Base-by-base conservation (phyloP, 208 protist species). In the Strigomonas oncopelti region DNA sequence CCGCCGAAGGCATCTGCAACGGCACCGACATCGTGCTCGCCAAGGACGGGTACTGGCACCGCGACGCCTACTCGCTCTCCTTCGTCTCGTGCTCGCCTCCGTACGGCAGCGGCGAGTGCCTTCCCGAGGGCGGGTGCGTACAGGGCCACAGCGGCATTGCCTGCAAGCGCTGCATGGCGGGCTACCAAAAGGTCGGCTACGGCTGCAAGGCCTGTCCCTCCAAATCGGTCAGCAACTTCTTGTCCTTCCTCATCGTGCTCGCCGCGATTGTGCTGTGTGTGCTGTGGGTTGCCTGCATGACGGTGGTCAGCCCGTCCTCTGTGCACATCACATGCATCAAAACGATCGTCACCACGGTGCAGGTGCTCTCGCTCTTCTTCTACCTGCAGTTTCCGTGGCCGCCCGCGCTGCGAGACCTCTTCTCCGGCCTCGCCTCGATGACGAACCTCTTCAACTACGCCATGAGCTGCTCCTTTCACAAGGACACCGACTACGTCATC, bases 11-110 rank as follows among this genome's bases (percentile, higher is more conserved):
- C 16, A 29, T 74, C 16, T 85, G 80, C 71, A 70, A 85, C 63
- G 80, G 80, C 46, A 73, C 69, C 7, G 20, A 46, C 9, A 32
- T 22, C 5, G 59, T 74, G 22, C 28, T 64, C 1, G 69, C 69
- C 16, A 53, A 72, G 61, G 56, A 75, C 28, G 73, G 73, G 25
- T 85, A 71, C 65, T 85, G 80, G 80, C 67, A 69, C 16, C 20
- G 55, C 0, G 67, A 60, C 54, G 61, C 65, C n/a, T 20, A 55
- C 8, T 38, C 59, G 3, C 65, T 38, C 18, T 51, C 29, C 20
- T 78, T 85, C 34, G 55, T 69, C 16, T 69, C 60, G 56, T 80
- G 79, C 60, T 54, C 57, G n/a, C 25, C 52, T 3, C 64, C 59
- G 14, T 72, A 73, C 69, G 69, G 71, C 42, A 54, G 42, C n/a